Base-by-base conservation (phyloP, 2,329 filamentous ascomycete species). In the Aspergillus phoenicis region DNA sequence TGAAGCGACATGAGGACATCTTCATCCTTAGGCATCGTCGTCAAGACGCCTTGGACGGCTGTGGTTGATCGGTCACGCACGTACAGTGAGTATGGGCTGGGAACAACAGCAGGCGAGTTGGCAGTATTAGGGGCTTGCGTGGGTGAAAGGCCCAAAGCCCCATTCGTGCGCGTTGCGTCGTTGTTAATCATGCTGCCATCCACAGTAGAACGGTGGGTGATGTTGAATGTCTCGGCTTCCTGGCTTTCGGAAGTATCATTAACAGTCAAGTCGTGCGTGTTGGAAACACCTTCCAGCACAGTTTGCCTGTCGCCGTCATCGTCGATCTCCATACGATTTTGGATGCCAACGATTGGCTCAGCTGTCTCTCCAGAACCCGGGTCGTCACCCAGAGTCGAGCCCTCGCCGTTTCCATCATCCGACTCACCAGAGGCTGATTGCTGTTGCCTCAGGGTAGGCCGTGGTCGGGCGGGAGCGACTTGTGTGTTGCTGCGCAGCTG, bases 1-100 rank as follows among this genome's bases (percentile, higher is more conserved):
- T 99, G 95, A 39, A 99, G 84, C 5, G 95, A 97, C 94, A 99
- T 97, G 65, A 99, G 83, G 2, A 99, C 95, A 71, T 99, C 95
- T 76, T 99, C 95, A 70, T 99, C 95, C 54, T 95, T 88, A 8
- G 95, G 95, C 90, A 98, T 96, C 10, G 93, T 90, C 28, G 93
- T 91, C 33, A 97, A 81, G 69, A 96, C 89, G 67, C 89, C 88
- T 15, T 89, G 85, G 70, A 87, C 86, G 26, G 82, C 77, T 45
- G 90, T 87, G 39, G 87, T 84, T 56, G 89, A 87, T 39, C 90
- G 88, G 68, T 96, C 90, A 54, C 92, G 85, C 26, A 93, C 84
- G 71, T 94, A 95, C 60, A 91, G 86, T 43, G 92, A 89, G 60
- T 95, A 89, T 62, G 86, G 90, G 17, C 89, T 86, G 60, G 84